These are phyloP conservation scores for Claviceps sorghi DNA, from an alignment of 2,329 filamentous ascomycete species.

Conservation along the genomic window DNA sequence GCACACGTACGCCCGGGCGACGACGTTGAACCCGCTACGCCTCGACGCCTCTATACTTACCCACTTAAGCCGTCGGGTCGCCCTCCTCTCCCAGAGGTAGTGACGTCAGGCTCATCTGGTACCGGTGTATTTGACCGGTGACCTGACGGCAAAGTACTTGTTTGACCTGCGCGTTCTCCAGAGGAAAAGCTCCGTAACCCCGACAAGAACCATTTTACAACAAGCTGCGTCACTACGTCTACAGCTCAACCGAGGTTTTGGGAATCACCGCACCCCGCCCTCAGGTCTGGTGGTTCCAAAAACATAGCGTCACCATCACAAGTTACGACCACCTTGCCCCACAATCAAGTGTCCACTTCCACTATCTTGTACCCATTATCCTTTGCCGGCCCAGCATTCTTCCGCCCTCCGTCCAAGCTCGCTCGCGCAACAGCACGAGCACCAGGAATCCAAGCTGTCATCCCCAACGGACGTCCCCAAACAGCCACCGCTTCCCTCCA, in stretches of 20 bases:
- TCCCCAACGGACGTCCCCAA: neutral
- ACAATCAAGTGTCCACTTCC: neutral
- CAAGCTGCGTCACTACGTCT: no score
- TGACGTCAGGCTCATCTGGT: neutral
- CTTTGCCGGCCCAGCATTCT: neutral
- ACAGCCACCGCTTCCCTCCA: neutral
- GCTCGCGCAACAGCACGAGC: constrained; percentile 2
- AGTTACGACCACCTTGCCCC: neutral
- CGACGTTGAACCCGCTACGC: neutral
- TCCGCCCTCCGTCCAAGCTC: neutral
- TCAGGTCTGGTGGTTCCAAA: no score
- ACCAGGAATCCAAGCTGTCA: neutral
- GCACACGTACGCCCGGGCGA: neutral
- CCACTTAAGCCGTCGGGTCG: no score
- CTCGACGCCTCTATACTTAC: no score
- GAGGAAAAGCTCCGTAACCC: no score
- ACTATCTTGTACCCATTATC: neutral
- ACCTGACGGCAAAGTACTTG: no score
- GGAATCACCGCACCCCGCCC: no score
- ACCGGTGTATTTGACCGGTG: neutral
- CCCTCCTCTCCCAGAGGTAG: neutral
- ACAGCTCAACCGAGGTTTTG: no score
- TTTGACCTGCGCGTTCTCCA: no score
- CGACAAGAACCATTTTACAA: no score
- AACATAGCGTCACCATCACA: neutral